Evolutionary conservation across 305 asterid genomes (phyloP).

Genomic region (Fraxinus baroniana): DNA sequence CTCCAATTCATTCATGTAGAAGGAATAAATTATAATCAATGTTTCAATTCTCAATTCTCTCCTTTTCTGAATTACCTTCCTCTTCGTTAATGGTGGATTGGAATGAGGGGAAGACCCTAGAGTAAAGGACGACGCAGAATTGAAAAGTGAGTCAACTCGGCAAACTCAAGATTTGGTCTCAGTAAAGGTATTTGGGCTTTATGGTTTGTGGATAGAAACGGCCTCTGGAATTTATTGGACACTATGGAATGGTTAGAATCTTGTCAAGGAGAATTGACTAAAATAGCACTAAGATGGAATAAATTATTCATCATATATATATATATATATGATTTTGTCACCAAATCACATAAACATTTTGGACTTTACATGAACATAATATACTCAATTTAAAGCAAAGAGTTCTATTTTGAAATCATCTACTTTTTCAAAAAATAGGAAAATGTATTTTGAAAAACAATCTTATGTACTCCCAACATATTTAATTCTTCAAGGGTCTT

Average conservation of each 20-base stretch:
- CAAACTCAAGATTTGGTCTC: background rate
- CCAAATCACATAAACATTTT: background rate
- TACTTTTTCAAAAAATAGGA: background rate
- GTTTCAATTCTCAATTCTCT: background rate
- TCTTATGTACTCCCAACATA: too few relatives aligned
- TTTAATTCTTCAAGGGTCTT: too few relatives aligned
- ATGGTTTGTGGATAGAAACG: background rate
- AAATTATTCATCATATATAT: background rate
- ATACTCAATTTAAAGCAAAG: too few relatives aligned
- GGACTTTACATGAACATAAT: too few relatives aligned
- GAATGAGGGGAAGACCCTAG: slow-evolving; percentile 27
- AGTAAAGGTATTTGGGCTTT: background rate
- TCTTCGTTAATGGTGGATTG: background rate
- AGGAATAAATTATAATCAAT: background rate
- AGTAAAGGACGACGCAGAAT: slow-evolving; percentile 23
- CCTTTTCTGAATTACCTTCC: background rate
- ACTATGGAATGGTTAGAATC: background rate
- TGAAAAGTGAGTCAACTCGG: slow-evolving; percentile 28
- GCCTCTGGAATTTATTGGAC: background rate
- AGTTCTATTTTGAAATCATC: too few relatives aligned
- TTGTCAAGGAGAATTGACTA: background rate
- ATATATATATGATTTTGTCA: background rate
- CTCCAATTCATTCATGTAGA: slow-evolving; percentile 28
- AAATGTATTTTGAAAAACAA: background rate
- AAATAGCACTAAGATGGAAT: background rate